Percentiles rank a stretch among this genome's conserved stretches.
Conservation (phyloP, 495 filamentous ascomycete genomes). For the Aspergillus sclerotiicarbonarius region DNA sequence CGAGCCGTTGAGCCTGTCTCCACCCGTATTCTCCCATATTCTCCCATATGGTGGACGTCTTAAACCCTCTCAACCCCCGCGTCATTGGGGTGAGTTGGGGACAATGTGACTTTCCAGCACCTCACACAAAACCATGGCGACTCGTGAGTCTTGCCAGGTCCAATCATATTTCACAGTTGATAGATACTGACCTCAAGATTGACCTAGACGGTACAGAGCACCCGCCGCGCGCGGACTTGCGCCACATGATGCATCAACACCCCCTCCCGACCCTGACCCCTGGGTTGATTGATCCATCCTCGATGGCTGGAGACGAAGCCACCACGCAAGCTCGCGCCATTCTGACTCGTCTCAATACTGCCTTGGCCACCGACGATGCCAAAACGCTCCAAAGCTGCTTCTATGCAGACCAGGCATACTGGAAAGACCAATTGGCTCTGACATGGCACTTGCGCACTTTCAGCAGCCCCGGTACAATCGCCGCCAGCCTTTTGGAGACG, state of each 20-base stretch:
- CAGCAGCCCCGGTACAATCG: slow-evolving; percentile 6
- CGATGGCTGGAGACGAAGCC: slow-evolving; percentile 17
- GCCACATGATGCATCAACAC: slow-evolving; percentile 21
- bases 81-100: too few relatives aligned
- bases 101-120: too few relatives aligned
- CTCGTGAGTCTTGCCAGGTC: too few relatives aligned
- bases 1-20: too few relatives aligned
- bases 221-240: slow-evolving; percentile 18
- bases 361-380: slow-evolving; percentile 13
- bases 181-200: too few relatives aligned
- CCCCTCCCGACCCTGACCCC: slow-evolving; percentile 18
- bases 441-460: slow-evolving; percentile 27
- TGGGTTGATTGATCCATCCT: slow-evolving; percentile 13
- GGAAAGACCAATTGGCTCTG: slow-evolving; percentile 24
- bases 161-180: too few relatives aligned
- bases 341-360: slow-evolving; percentile 16
- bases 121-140: too few relatives aligned
- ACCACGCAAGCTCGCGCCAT: slow-evolving; percentile 12
- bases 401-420: slow-evolving; percentile 21
- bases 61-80: too few relatives aligned
- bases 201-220: too few relatives aligned
- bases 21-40: too few relatives aligned
- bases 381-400: slow-evolving; percentile 14
- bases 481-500: slow-evolving; percentile 17
- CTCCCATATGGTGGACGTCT: too few relatives aligned